Evolutionary conservation across 2,329 filamentous ascomycete genomes (phyloP).

Genomic region (Xylaria sp.): DNA sequence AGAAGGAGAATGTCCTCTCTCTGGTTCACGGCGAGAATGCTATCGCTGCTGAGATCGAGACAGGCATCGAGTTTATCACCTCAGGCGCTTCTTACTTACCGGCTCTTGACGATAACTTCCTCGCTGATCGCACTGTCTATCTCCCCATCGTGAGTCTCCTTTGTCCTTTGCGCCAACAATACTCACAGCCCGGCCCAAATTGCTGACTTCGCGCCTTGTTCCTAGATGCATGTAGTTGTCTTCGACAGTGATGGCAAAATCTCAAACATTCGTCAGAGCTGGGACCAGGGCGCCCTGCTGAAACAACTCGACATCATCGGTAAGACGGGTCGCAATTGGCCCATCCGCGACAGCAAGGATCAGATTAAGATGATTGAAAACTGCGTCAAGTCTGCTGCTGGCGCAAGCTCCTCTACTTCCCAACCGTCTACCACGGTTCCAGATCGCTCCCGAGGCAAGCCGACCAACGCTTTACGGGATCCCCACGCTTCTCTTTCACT

Average conservation of each 20-base stretch:
- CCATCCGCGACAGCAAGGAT: conserved; percentile 86
- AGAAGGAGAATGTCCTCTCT: conserved; percentile 79
- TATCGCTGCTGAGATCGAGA: conserved; percentile 82
- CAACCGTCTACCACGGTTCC: conserved; percentile 52
- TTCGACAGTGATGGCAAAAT: conserved; percentile 84
- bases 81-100: conserved; percentile 89
- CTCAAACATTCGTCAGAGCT: conserved; percentile 85
- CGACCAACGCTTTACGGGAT: conserved; percentile 66
- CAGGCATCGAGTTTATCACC: conserved; percentile 80
- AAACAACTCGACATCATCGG: conserved; percentile 96
- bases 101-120: conserved; percentile 91
- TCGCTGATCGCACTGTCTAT: conserved; percentile 81
- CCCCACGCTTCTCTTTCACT: conserved; percentile 78
- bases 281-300: conserved; percentile 93
- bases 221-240: conserved; percentile 84
- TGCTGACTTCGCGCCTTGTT: conserved; percentile 24
- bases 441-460: conserved; percentile 61
- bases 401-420: conserved; percentile 44
- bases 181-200: not conserved
- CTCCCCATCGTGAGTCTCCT: conserved; percentile 77
- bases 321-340: conserved; percentile 90
- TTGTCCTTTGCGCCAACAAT: not conserved
- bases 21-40: conserved; percentile 76
- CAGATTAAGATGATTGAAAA: conserved; percentile 80
- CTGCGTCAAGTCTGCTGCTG: conserved; percentile 63